Percentiles rank a stretch among this genome's conserved stretches.
Evolutionary conservation across 179 eudicot species (phyloP).

Genomic region (Dionaea muscipula): DNA sequence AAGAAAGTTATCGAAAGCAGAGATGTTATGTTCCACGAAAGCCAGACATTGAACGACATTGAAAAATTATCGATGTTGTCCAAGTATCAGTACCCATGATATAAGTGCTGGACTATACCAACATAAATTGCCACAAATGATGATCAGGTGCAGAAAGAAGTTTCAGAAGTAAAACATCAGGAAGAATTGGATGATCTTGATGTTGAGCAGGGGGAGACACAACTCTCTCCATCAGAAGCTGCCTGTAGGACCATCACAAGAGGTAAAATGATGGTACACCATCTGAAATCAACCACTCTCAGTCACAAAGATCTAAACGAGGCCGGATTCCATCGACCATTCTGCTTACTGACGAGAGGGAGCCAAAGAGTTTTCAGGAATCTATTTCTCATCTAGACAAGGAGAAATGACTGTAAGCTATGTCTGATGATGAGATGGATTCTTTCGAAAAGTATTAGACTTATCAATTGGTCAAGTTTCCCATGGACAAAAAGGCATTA

Average conservation of each 20-base stretch:
- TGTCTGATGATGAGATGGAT: background rate
- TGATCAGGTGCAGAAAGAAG: too few relatives aligned
- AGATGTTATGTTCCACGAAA: slow-evolving; percentile 1
- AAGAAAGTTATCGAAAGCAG: background rate
- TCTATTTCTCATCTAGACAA: background rate
- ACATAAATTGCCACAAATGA: too few relatives aligned
- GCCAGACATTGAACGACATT: too few relatives aligned
- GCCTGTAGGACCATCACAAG: too few relatives aligned
- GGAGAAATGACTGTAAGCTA: background rate
- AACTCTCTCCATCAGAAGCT: too few relatives aligned
- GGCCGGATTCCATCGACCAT: too few relatives aligned
- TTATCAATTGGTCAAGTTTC: background rate
- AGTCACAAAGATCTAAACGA: background rate
- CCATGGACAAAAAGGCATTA: background rate
- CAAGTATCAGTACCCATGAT: too few relatives aligned
- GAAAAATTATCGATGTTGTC: too few relatives aligned
- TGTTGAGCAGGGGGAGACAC: too few relatives aligned
- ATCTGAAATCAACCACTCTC: background rate
- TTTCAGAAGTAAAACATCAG: background rate
- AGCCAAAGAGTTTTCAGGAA: background rate
- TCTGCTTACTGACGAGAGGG: background rate
- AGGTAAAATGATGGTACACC: too few relatives aligned
- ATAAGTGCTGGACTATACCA: too few relatives aligned
- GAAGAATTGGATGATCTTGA: too few relatives aligned
- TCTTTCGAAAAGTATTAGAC: background rate